Percentiles rank a stretch among this genome's conserved stretches.
These are phyloP conservation scores for Candida labiduridarum DNA, from an alignment of 1,139 yeast genomes.

Conservation along the genomic window DNA sequence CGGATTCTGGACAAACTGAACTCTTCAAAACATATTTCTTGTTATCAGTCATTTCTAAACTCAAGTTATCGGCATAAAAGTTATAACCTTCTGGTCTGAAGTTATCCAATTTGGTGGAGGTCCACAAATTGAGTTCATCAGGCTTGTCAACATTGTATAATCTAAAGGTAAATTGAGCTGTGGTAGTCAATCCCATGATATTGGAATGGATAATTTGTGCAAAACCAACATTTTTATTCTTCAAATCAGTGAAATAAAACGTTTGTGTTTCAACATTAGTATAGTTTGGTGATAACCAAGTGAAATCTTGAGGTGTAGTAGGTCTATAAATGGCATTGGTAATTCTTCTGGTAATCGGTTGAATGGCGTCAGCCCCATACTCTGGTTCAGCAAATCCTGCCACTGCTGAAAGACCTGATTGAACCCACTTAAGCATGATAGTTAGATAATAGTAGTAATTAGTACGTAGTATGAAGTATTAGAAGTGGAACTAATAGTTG, in stretches of 20 bases:
- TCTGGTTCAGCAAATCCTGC: constrained; percentile 98
- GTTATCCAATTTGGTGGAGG: constrained; percentile 85
- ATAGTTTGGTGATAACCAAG: constrained; percentile 72
- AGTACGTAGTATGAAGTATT: too few relatives aligned
- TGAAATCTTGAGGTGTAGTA: constrained; percentile 65
- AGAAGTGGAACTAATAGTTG: too few relatives aligned
- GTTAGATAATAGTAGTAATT: too few relatives aligned
- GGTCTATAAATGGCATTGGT: constrained; percentile 42
- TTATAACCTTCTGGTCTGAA: constrained; percentile 76
- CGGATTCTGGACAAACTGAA: constrained; percentile 66
- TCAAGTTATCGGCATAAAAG: constrained; percentile 73
- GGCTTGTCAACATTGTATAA: constrained; percentile 58
- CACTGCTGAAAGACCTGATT: constrained; percentile 86
- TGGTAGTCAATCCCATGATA: constrained; percentile 83
- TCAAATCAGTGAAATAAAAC: constrained; percentile 74
- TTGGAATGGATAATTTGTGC: constrained; percentile 95
- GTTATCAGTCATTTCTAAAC: constrained; percentile 61
- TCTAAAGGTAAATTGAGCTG: constrained; percentile 94
- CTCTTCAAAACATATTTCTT: constrained; percentile 63
- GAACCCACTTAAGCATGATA: constrained; percentile 79
- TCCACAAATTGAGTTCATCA: constrained; percentile 63
- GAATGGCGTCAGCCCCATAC: constrained; percentile 90
- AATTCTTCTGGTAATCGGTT: constrained; percentile 71
- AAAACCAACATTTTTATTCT: constrained; percentile 73
- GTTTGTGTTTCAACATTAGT: constrained; percentile 96